Conservation (phyloP, 2,329 filamentous ascomycete genomes). For the Chaetomiaceae sp. region DNA sequence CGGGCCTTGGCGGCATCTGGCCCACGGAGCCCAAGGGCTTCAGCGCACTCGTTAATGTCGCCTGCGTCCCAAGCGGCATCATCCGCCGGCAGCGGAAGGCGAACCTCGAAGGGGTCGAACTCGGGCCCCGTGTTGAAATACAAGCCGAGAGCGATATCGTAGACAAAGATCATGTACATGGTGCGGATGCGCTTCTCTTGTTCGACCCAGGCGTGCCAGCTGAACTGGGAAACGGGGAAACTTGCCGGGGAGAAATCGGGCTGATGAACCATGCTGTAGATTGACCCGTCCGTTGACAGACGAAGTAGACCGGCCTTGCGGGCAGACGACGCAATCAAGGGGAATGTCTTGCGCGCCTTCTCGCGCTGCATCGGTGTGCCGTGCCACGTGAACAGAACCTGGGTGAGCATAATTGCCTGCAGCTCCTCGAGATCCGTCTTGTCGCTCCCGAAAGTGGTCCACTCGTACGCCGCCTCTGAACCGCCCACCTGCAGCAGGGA, state of each 20-base stretch:
- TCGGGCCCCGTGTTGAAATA: conserved; percentile 66
- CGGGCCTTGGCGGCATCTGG: conserved; percentile 46
- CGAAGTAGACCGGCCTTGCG: conserved; percentile 54
- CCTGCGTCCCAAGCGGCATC: conserved; percentile 70
- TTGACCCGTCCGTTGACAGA: conserved; percentile 45
- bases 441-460: conserved; percentile 34
- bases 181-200: conserved; percentile 65
- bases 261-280: conserved; percentile 59
- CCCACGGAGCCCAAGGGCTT: conserved; percentile 61
- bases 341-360: conserved; percentile 55
- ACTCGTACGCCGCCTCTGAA: conserved; percentile 37
- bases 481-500: conserved; percentile 39
- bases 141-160: conserved; percentile 61
- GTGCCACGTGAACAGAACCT: conserved; percentile 64
- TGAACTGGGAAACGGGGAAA: conserved; percentile 50
- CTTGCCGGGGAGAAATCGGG: conserved; percentile 43
- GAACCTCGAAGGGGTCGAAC: conserved; percentile 61
- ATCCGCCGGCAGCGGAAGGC: conserved; percentile 65
- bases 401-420: conserved; percentile 60
- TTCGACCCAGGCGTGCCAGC: conserved; percentile 64
- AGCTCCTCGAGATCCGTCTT: conserved; percentile 58
- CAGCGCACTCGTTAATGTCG: conserved; percentile 55
- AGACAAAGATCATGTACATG: conserved; percentile 61
- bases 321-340: conserved; percentile 52
- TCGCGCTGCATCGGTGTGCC: conserved; percentile 63